Evolutionary conservation across 345 rosid species (phyloP).

Genomic region (Kernera saxatilis): DNA sequence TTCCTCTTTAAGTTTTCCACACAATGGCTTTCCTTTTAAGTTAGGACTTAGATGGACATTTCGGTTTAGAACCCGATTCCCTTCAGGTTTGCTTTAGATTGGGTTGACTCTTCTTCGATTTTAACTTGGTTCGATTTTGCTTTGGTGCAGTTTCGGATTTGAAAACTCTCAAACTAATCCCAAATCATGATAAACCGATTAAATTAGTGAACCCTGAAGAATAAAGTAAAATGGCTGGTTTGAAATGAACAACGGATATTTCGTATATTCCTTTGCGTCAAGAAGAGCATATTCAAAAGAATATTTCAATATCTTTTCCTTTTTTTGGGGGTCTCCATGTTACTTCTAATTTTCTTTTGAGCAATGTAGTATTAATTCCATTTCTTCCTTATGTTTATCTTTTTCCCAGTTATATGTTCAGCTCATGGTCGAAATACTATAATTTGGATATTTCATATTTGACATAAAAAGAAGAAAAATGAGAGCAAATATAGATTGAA

Average conservation of each 20-base stretch:
- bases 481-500: not conserved
- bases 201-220: not conserved
- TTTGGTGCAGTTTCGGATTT: not conserved
- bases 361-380: no score
- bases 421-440: not conserved
- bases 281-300: constrained; percentile 7
- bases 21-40: not conserved
- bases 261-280: not conserved
- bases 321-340: no score
- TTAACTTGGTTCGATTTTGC: not conserved
- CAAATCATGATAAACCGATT: not conserved
- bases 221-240: not conserved
- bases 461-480: not conserved
- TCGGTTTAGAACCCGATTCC: not conserved
- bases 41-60: not conserved
- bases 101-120: not conserved
- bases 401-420: not conserved
- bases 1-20: not conserved
- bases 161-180: not conserved
- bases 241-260: not conserved
- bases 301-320: no score
- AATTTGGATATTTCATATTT: not conserved
- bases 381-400: not conserved
- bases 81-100: not conserved
- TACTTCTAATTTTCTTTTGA: no score